Evolutionary conservation across 768 basidiomycete genomes (phyloP).

Genomic region (Terana coerulea): DNA sequence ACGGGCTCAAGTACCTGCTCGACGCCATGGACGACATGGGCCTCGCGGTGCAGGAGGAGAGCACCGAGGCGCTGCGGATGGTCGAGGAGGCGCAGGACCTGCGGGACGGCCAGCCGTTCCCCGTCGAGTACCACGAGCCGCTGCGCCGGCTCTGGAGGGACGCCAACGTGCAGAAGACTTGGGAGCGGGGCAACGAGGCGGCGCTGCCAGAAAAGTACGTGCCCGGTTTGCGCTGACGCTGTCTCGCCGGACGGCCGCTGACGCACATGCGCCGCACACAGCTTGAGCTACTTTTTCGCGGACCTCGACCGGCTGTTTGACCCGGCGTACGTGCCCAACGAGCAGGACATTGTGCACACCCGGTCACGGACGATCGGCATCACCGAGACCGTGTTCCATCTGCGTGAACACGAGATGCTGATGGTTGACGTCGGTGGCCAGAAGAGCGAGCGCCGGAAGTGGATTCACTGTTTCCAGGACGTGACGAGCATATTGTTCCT

Average conservation of each 20-base stretch:
- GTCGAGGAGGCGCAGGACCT: constrained; percentile 70
- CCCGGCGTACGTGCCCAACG: constrained; percentile 64
- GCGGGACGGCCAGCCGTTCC: constrained; percentile 79
- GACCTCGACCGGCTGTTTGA: constrained; percentile 78
- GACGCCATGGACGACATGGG: constrained; percentile 91
- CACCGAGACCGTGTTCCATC: constrained; percentile 79
- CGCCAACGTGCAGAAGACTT: constrained; percentile 69
- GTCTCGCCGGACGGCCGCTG: constrained; percentile 7
- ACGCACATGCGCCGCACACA: constrained; percentile 26
- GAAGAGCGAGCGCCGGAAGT: constrained; percentile 89
- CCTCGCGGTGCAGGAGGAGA: constrained; percentile 63
- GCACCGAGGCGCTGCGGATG: constrained; percentile 51
- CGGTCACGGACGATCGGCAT: constrained; percentile 89
- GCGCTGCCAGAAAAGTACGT: constrained; percentile 84
- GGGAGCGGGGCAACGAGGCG: constrained; percentile 81
- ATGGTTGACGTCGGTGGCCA: constrained; percentile 96
- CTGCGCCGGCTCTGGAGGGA: constrained; percentile 77
- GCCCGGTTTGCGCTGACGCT: constrained; percentile 1
- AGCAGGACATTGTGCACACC: constrained; percentile 86
- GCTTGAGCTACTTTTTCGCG: constrained; percentile 73
- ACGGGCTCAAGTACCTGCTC: constrained; percentile 77
- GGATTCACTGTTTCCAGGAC: constrained; percentile 95
- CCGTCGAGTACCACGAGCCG: constrained; percentile 58
- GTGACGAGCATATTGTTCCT: constrained; percentile 92
- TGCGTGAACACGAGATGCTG: constrained; percentile 78